Conservation (phyloP, 768 basidiomycete genomes). For the Kwoniella dejecticola region DNA sequence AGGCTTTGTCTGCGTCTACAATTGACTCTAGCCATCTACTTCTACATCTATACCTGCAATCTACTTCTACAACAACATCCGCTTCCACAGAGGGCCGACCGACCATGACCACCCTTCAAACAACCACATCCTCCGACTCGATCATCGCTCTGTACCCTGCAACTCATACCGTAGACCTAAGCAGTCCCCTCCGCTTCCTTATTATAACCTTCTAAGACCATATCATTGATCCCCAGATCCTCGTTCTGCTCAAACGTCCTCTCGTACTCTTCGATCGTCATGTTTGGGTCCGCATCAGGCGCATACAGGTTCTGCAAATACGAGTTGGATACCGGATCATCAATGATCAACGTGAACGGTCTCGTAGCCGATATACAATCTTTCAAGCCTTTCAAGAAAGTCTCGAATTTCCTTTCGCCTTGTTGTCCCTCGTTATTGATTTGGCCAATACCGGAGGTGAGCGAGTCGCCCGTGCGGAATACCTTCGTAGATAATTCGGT, state of each 20-base stretch:
- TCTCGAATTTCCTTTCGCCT: constrained; percentile 64
- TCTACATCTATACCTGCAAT: too few relatives aligned
- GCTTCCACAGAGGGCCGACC: too few relatives aligned
- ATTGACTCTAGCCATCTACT: too few relatives aligned
- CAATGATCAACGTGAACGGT: constrained; percentile 88
- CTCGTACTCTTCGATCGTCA: constrained; percentile 79
- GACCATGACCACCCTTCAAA: too few relatives aligned
- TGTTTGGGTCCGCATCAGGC: constrained; percentile 93
- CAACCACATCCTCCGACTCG: neutral
- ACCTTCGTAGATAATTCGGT: constrained; percentile 90
- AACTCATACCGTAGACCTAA: too few relatives aligned
- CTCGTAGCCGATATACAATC: constrained; percentile 70
- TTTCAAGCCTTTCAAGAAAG: constrained; percentile 65
- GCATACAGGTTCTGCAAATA: constrained; percentile 97
- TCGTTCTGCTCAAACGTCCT: constrained; percentile 90
- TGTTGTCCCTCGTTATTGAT: constrained; percentile 53
- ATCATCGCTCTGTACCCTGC: neutral
- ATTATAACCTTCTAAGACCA: constrained; percentile 55
- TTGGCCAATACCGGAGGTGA: constrained; percentile 50
- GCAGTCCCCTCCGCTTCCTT: constrained; percentile 36
- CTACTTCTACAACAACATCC: too few relatives aligned
- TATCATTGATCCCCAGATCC: constrained; percentile 72
- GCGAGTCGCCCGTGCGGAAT: constrained; percentile 64
- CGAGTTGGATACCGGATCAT: constrained; percentile 93
- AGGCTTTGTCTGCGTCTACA: too few relatives aligned